Conservation (phyloP, 225 moss, liverwort and hornwort species). For the Polytrichum formosum region DNA sequence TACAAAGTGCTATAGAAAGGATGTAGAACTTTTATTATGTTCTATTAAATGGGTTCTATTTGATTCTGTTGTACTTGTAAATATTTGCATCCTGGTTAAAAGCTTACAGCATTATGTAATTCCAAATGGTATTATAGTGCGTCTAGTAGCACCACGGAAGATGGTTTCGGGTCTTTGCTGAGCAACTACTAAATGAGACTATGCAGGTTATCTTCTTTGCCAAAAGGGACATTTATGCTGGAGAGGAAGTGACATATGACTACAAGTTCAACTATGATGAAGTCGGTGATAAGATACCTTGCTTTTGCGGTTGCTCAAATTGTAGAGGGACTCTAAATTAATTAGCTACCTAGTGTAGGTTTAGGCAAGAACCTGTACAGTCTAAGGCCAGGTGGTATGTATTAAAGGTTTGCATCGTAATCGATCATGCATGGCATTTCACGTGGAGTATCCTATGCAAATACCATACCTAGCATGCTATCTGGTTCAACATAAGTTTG, state of each 20-base stretch:
- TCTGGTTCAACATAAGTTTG: no score
- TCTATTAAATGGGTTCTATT: neutral
- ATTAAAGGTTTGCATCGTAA: neutral
- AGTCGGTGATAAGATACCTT: slow-evolving; percentile 60
- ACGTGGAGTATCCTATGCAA: no score
- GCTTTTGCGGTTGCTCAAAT: slow-evolving; percentile 51
- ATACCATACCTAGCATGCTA: no score
- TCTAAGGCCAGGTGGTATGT: neutral
- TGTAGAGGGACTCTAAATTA: slow-evolving; percentile 60
- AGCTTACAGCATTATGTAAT: no score
- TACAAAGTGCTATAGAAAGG: neutral
- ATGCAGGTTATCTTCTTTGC: slow-evolving; percentile 62
- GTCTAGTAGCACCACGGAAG: no score
- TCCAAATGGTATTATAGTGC: no score
- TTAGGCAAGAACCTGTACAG: neutral
- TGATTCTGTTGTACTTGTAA: no score
- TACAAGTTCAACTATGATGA: slow-evolving; percentile 70
- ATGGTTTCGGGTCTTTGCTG: no score
- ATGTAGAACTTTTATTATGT: neutral
- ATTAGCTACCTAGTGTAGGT: neutral
- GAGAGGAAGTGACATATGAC: slow-evolving; percentile 64
- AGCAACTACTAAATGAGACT: no score
- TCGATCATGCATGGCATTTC: neutral
- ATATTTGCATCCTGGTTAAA: no score
- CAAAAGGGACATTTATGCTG: slow-evolving; percentile 55